phyloP scores from a whole-genome alignment of 75 land plant species.

The Ceratopteris richardii region DNA sequence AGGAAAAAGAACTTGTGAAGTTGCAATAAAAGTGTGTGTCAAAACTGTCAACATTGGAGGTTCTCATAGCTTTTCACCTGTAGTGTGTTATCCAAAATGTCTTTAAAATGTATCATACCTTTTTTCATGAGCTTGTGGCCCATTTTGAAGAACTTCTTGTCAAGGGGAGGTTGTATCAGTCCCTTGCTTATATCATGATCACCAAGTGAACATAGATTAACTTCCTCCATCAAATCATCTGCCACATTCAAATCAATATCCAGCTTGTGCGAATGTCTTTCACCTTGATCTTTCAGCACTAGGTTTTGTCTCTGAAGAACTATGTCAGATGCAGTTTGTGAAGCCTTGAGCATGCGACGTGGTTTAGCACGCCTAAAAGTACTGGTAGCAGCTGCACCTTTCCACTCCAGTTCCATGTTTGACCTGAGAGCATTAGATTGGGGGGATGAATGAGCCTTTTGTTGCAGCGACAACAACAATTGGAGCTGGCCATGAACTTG shows the following conservation, averaged over 20 bases:
- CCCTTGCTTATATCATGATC: neutral
- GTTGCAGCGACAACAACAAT: slow-evolving; percentile 36
- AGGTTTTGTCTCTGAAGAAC: neutral
- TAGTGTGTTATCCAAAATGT: too few relatives aligned
- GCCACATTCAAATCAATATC: slow-evolving; percentile 35
- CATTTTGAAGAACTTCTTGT: too few relatives aligned
- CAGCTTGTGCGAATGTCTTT: slow-evolving; percentile 6
- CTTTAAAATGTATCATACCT: too few relatives aligned
- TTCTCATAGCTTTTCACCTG: too few relatives aligned
- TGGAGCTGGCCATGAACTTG: slow-evolving; percentile 18
- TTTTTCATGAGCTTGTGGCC: too few relatives aligned
- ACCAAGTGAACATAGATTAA: neutral
- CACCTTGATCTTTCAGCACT: neutral
- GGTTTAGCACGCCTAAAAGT: slow-evolving; percentile 37
- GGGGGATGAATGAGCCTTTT: slow-evolving; percentile 33
- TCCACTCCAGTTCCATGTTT: slow-evolving; percentile 32
- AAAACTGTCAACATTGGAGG: too few relatives aligned
- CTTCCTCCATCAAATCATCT: slow-evolving; percentile 21
- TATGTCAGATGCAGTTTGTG: slow-evolving; percentile 15
- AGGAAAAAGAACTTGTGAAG: too few relatives aligned
- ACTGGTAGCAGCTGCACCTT: slow-evolving; percentile 37
- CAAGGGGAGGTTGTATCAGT: too few relatives aligned
- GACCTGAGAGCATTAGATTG: slow-evolving; percentile 14
- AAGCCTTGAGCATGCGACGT: slow-evolving; percentile 16
- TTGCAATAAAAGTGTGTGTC: too few relatives aligned